phyloP scores from a whole-genome alignment of 169 alveolate genomes.

The Besnoitia besnoiti region DNA sequence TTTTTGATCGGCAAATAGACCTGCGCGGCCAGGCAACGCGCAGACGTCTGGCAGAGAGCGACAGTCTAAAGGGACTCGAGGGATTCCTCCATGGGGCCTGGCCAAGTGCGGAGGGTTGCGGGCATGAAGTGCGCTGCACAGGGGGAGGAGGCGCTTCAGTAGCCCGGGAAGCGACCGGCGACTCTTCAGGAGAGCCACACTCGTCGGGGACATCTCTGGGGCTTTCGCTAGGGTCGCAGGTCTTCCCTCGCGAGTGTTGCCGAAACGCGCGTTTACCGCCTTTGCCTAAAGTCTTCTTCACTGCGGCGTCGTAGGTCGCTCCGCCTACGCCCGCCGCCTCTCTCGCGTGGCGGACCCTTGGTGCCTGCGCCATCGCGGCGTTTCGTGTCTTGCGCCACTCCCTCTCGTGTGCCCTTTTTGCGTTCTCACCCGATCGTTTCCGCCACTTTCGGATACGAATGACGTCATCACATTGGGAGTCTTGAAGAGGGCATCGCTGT shows the following conservation, averaged over 20 bases:
- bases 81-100: too few species aligned
- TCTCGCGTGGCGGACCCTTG: neutral
- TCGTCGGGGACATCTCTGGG: too few species aligned
- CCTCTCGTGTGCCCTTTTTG: neutral
- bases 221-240: too few species aligned
- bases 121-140: too few species aligned
- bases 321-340: neutral
- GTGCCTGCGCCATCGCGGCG: neutral
- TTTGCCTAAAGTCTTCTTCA: neutral
- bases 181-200: too few species aligned
- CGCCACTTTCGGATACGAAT: conserved; percentile 89
- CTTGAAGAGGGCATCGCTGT: conserved; percentile 78
- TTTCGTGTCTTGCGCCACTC: neutral
- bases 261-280: too few species aligned
- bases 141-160: too few species aligned
- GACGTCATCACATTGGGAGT: conserved; percentile 86
- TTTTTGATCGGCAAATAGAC: conserved; percentile 84
- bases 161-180: too few species aligned
- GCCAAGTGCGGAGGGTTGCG: too few species aligned
- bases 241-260: too few species aligned
- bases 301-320: neutral
- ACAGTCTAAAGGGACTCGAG: too few species aligned
- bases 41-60: too few species aligned
- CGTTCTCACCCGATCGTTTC: conserved; percentile 80
- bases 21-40: neutral